Conservation (phyloP, 345 rosid genomes). For the Rubroshorea leprosula region DNA sequence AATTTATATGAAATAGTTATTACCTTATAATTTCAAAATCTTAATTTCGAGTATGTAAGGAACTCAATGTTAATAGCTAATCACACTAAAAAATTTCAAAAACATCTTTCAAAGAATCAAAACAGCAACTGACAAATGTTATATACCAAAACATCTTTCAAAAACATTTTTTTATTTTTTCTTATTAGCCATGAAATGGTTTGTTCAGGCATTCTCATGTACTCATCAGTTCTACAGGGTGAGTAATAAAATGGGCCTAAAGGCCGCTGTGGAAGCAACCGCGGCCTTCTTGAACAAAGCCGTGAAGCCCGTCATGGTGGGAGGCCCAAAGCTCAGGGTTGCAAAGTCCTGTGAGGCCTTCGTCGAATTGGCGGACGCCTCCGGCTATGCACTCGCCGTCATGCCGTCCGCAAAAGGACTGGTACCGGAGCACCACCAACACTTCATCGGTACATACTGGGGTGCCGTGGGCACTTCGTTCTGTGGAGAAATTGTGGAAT, state of each 20-base stretch:
- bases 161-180: too few relatives aligned
- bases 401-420: slow-evolving; percentile 57
- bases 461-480: slow-evolving; percentile 43
- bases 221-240: slow-evolving; percentile 27
- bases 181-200: too few relatives aligned
- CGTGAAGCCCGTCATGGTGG: slow-evolving; percentile 55
- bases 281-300: slow-evolving; percentile 46
- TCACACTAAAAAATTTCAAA: too few relatives aligned
- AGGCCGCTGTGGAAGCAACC: slow-evolving; percentile 50
- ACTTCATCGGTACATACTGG: slow-evolving; percentile 53
- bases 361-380: slow-evolving; percentile 37
- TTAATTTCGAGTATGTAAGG: too few relatives aligned
- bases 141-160: too few relatives aligned
- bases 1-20: too few relatives aligned
- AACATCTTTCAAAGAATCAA: too few relatives aligned
- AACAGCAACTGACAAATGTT: too few relatives aligned
- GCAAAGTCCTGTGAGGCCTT: slow-evolving; percentile 43
- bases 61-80: too few relatives aligned
- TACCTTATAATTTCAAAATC: too few relatives aligned
- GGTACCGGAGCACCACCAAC: slow-evolving; percentile 49
- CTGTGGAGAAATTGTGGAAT: slow-evolving; percentile 49
- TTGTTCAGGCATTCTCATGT: too few relatives aligned
- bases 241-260: slow-evolving; percentile 40
- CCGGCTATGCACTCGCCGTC: slow-evolving; percentile 39
- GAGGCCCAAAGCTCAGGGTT: slow-evolving; percentile 37